Evolutionary conservation across 1,139 yeast species (phyloP).

Genomic region (Pichia sp.): DNA sequence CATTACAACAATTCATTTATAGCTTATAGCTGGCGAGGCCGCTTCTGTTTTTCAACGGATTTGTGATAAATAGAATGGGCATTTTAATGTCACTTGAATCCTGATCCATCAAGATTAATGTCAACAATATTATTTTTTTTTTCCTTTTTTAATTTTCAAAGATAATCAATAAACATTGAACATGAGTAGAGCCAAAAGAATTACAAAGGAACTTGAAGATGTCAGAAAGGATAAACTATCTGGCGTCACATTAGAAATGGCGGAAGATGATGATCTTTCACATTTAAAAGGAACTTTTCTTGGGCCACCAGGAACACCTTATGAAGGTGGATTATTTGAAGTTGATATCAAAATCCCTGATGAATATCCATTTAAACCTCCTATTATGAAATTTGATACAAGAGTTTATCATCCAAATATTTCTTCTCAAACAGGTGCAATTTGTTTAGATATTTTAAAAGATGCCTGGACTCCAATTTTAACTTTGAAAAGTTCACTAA

Average conservation of each 20-base stretch:
- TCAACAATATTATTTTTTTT: too few relatives aligned
- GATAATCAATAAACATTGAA: not conserved
- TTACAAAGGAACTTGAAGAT: constrained; percentile 84
- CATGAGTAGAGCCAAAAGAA: constrained; percentile 84
- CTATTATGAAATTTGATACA: constrained; percentile 86
- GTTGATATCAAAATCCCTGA: constrained; percentile 85
- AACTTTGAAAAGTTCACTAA: constrained; percentile 82
- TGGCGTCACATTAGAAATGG: constrained; percentile 62
- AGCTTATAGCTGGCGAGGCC: too few relatives aligned
- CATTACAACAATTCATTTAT: too few relatives aligned
- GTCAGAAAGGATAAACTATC: constrained; percentile 77
- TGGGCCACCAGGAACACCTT: constrained; percentile 97
- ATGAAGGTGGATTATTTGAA: constrained; percentile 79
- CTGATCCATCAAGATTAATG: too few relatives aligned
- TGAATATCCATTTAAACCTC: constrained; percentile 91
- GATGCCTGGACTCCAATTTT: constrained; percentile 99
- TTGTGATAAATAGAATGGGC: too few relatives aligned
- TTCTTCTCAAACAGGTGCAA: constrained; percentile 97
- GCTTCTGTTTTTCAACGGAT: too few relatives aligned
- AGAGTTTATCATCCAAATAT: constrained; percentile 93
- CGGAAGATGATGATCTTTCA: constrained; percentile 75
- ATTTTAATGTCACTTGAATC: too few relatives aligned
- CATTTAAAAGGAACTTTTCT: constrained; percentile 79
- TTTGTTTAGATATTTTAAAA: constrained; percentile 77
- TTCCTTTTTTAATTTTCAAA: not conserved